Evolutionary conservation across 306 rosid species (phyloP).

Genomic region (Quillaja saponaria): DNA sequence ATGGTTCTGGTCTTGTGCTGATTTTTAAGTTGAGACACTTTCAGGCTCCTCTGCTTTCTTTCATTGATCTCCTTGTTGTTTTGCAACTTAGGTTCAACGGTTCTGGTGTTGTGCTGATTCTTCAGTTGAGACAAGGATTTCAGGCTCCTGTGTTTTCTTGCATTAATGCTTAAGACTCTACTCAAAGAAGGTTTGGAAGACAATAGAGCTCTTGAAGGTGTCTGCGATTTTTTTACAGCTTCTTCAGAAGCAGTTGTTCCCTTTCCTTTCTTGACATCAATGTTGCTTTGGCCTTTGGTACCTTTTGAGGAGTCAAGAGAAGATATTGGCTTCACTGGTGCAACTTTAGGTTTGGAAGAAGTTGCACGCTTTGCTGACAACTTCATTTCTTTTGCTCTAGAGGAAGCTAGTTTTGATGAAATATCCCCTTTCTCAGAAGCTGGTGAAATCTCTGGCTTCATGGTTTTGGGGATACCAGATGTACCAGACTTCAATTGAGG

Average conservation of each 20-base stretch:
- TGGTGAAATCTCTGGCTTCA: slow-evolving; percentile 41
- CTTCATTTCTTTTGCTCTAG: slow-evolving; percentile 35
- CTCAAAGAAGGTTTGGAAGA: slow-evolving; percentile 48
- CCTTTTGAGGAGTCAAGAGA: slow-evolving; percentile 37
- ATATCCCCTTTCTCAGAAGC: slow-evolving; percentile 33
- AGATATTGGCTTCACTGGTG: slow-evolving; percentile 35
- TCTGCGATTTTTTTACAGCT: slow-evolving; percentile 45
- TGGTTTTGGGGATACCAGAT: slow-evolving; percentile 27
- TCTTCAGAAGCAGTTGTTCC: slow-evolving; percentile 32
- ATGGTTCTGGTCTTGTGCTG: slow-evolving; percentile 31
- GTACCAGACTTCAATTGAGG: slow-evolving; percentile 31
- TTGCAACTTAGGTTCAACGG: slow-evolving; percentile 38
- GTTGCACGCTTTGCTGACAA: slow-evolving; percentile 37
- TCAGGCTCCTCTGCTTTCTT: slow-evolving; percentile 44
- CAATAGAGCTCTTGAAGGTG: slow-evolving; percentile 31
- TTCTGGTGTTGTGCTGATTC: slow-evolving; percentile 34
- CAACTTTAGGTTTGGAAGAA: slow-evolving; percentile 39
- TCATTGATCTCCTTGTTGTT: slow-evolving; percentile 37
- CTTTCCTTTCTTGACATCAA: slow-evolving; percentile 45
- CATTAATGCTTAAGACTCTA: slow-evolving; percentile 44
- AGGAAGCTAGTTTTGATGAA: slow-evolving; percentile 32
- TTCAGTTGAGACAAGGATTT: slow-evolving; percentile 35
- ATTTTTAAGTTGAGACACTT: slow-evolving; percentile 36
- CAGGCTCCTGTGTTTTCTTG: slow-evolving; percentile 44
- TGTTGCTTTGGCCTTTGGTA: slow-evolving; percentile 30